Evolutionary conservation across 768 basidiomycete genomes (phyloP), one percentile per base, ranked within the genome.

Genomic region (Kwoniella sp.): DNA sequence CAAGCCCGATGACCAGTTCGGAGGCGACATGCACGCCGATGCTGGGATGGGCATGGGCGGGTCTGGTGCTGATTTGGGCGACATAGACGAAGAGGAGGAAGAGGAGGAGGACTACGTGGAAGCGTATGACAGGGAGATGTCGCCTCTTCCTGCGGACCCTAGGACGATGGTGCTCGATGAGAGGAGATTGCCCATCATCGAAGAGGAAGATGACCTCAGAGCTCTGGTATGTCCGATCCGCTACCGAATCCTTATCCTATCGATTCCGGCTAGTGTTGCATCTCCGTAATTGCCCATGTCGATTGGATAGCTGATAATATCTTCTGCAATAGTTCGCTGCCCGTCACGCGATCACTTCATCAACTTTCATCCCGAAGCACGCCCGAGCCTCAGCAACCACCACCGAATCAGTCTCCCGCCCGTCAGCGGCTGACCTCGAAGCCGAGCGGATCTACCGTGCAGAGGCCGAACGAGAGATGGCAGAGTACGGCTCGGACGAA

Each of bases 401-500:
- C 15, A 58, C 73, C 11, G 70, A 74, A 55, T 78, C 79, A 25
- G 74, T 73, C 22, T 66, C 85, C 55, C 81, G 83, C n/a, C 84
- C 85, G 1, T 89, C 90, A 72, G 82, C 82, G 76, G 70, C 83
- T 85, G 60, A 89, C 85, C 84, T 94, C 57, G 92, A 89, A 53
- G 90, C 93, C 3, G 94, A 97, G 76, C 91, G 92, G 12, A 81
- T 94, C 58, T 94, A 93, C 74, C 87, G 91, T 71, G 92, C 90
- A 30, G 82, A 81, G 67, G 82, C 79, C 12, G 73, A 77, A 54
- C 38, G 66, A 20, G 76, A 75, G 47, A 57, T 38, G 26, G 45
- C 65, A 22, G 70, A 73, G 22, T 64, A 73, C 9, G 72, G 68
- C 31, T 73, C 72, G 3, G 70, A 72, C 53, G 76, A 73, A 47